phyloP scores from a whole-genome alignment of 1,139 yeast genomes.

The Geotrichum citri-aurantii region DNA sequence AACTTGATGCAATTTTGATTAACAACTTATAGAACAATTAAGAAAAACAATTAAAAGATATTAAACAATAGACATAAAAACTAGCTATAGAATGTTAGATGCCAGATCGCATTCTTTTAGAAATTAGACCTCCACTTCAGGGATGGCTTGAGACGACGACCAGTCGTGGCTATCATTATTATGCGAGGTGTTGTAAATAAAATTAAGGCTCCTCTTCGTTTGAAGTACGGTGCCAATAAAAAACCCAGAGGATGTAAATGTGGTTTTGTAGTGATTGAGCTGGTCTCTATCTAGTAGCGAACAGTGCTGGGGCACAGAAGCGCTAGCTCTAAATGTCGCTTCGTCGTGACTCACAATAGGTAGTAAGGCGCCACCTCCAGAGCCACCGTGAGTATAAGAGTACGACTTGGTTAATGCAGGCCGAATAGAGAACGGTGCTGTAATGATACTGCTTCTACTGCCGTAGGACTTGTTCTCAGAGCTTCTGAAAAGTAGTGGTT shows the following conservation, averaged over 20 bases:
- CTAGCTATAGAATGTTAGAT: too few species aligned
- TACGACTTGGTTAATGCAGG: background rate
- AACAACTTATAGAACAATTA: slow-evolving; percentile 9
- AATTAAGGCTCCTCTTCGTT: slow-evolving; percentile 19
- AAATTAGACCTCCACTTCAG: background rate
- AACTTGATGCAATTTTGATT: slow-evolving; percentile 29
- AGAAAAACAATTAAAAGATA: background rate
- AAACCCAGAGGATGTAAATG: slow-evolving; percentile 19
- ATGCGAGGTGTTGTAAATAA: background rate
- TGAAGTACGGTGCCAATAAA: slow-evolving; percentile 19
- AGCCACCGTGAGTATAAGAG: background rate
- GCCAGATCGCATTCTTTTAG: background rate
- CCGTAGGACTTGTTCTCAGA: background rate
- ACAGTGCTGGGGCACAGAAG: background rate
- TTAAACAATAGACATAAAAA: background rate
- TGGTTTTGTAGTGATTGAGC: background rate
- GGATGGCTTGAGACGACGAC: background rate
- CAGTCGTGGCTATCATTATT: background rate
- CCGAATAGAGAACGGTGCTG: background rate
- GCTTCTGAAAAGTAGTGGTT: background rate
- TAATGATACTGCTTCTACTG: background rate
- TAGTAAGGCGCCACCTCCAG: background rate
- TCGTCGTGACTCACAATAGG: background rate
- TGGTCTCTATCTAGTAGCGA: background rate
- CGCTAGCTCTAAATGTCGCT: background rate